Evolutionary conservation across 331 rosid species (phyloP).

Genomic region (Spiraea crenata): DNA sequence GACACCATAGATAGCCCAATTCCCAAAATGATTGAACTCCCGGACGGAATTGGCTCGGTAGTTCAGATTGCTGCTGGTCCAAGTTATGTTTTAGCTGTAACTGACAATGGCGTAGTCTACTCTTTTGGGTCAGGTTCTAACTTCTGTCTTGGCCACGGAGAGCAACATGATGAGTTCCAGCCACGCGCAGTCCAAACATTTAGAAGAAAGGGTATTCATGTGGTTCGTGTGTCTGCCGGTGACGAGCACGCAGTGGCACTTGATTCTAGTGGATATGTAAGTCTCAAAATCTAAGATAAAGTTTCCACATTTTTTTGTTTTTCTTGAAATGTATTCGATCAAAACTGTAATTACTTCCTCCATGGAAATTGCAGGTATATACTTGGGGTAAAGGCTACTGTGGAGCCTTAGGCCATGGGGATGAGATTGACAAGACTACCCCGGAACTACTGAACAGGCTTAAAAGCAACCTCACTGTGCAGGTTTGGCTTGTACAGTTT

Average conservation of each 20-base stretch:
- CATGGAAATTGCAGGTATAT: conserved; percentile 56
- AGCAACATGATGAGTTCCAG: conserved; percentile 72
- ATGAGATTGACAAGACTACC: conserved; percentile 85
- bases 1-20: conserved; percentile 64
- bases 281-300: conserved; percentile 34
- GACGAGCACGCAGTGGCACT: conserved; percentile 95
- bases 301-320: neutral
- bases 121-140: conserved; percentile 85
- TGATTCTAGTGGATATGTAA: conserved; percentile 84
- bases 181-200: conserved; percentile 77
- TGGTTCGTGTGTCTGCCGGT: conserved; percentile 90
- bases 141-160: conserved; percentile 97
- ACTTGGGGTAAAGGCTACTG: conserved; percentile 99
- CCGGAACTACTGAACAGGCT: conserved; percentile 65
- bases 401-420: conserved; percentile 96
- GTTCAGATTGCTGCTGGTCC: conserved; percentile 89
- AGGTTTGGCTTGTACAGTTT: conserved; percentile 42
- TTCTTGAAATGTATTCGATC: neutral
- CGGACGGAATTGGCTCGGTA: conserved; percentile 46
- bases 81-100: conserved; percentile 65
- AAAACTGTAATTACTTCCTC: conserved; percentile 14
- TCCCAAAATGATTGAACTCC: conserved; percentile 68
- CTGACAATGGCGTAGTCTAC: conserved; percentile 63
- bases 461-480: conserved; percentile 67
- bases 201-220: conserved; percentile 61